phyloP scores from a whole-genome alignment of 164 flowering plant genomes.

The Macadamia tetraphylla region DNA sequence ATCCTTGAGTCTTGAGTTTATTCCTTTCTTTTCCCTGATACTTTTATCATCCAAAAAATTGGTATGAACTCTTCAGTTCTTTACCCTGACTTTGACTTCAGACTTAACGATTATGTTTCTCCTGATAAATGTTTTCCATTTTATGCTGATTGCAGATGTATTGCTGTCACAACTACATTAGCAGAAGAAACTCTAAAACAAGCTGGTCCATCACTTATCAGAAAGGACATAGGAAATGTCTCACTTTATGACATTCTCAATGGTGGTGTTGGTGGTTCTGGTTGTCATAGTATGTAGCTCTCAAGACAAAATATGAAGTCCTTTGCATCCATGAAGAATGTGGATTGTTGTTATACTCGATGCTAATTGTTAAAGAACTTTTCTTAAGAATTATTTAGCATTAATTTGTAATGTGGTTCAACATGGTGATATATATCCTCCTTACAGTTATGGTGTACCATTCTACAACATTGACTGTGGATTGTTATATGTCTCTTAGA shows the following conservation, averaged over 20 bases:
- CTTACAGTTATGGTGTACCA: neutral
- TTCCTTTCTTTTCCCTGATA: neutral
- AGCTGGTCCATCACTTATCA: slow-evolving; percentile 77
- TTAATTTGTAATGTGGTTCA: slow-evolving; percentile 5
- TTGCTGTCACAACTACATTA: slow-evolving; percentile 85
- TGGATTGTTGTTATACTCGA: slow-evolving; percentile 4
- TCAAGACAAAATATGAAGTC: slow-evolving; percentile 21
- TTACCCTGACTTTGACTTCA: neutral
- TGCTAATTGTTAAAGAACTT: neutral
- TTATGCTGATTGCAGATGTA: slow-evolving; percentile 63
- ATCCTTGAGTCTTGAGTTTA: neutral
- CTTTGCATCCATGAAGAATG: slow-evolving; percentile 12
- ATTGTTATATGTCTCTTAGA: neutral
- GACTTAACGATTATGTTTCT: neutral
- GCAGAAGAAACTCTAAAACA: slow-evolving; percentile 52
- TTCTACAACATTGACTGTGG: slow-evolving; percentile 1
- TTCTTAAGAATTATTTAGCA: slow-evolving; percentile 2
- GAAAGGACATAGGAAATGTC: slow-evolving; percentile 71
- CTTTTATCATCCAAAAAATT: neutral
- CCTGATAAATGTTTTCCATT: slow-evolving; percentile 2
- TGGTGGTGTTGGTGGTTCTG: slow-evolving; percentile 55
- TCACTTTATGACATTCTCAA: slow-evolving; percentile 73
- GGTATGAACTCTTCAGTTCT: neutral
- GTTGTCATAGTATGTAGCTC: slow-evolving; percentile 68
- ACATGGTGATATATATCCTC: neutral